A percentile compares a stretch with the other conserved stretches of the same genome.
These are phyloP conservation scores for Diaporthe sp. DNA, from an alignment of 2,329 filamentous ascomycete genomes.

Conservation along the genomic window DNA sequence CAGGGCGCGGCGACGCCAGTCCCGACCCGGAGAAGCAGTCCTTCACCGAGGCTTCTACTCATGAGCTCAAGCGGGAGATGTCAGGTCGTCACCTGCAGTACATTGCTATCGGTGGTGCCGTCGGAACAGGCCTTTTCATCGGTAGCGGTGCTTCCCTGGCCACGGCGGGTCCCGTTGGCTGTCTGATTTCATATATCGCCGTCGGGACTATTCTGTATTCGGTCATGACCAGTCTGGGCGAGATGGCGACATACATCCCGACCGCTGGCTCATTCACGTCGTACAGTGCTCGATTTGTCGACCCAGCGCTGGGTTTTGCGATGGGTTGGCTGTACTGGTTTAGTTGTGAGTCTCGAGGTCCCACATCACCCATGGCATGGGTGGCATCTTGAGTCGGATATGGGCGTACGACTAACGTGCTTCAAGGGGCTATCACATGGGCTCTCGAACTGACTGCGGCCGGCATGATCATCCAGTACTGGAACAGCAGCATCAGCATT, in stretches of 20 bases:
- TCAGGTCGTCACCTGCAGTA: slow-evolving; percentile 59
- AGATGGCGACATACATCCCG: slow-evolving; percentile 84
- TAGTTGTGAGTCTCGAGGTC: slow-evolving; percentile 62
- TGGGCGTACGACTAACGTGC: background rate
- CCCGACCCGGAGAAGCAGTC: slow-evolving; percentile 39
- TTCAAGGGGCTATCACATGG: slow-evolving; percentile 71
- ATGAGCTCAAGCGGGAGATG: slow-evolving; percentile 38
- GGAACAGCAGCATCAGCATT: slow-evolving; percentile 72
- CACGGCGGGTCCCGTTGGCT: slow-evolving; percentile 73
- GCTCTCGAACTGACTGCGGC: slow-evolving; percentile 80
- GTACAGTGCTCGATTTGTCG: slow-evolving; percentile 81
- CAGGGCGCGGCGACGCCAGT: slow-evolving; percentile 34
- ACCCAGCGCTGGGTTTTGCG: slow-evolving; percentile 79
- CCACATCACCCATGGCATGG: background rate
- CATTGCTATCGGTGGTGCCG: slow-evolving; percentile 70
- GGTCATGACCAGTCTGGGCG: slow-evolving; percentile 77
- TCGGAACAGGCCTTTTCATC: slow-evolving; percentile 80
- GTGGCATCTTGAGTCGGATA: background rate
- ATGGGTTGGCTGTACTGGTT: slow-evolving; percentile 92
- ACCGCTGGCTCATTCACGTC: slow-evolving; percentile 83
- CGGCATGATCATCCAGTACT: slow-evolving; percentile 82
- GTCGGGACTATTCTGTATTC: slow-evolving; percentile 80
- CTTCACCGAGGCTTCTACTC: slow-evolving; percentile 32
- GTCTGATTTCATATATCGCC: slow-evolving; percentile 76
- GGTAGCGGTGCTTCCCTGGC: slow-evolving; percentile 74